These are phyloP conservation scores for Zostera marina DNA, from an alignment of 116 monocot genomes.

Conservation along the genomic window DNA sequence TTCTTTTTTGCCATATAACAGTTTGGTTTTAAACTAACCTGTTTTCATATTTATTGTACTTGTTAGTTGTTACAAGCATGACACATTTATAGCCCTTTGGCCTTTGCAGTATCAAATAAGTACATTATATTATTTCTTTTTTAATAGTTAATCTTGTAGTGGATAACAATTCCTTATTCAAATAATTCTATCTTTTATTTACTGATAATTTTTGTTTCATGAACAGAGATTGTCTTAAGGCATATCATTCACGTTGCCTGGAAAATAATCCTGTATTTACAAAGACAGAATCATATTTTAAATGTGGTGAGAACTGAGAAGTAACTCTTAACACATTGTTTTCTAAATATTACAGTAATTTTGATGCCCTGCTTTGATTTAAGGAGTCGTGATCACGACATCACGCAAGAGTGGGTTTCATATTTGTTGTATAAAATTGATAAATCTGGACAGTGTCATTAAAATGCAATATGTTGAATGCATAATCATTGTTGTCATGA, in stretches of 20 bases:
- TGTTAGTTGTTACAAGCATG: too few species aligned
- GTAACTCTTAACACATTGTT: neutral
- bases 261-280: conserved; percentile 44
- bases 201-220: conserved; percentile 2
- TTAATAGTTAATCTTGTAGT: neutral
- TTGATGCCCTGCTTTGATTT: neutral
- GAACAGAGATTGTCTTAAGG: conserved; percentile 70
- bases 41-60: too few species aligned
- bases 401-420: neutral
- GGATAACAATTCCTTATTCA: neutral
- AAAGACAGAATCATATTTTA: conserved; percentile 35
- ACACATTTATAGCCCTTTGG: too few species aligned
- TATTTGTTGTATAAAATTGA: neutral
- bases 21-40: too few species aligned
- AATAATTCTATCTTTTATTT: neutral
- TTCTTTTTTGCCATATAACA: too few species aligned
- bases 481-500: too few species aligned
- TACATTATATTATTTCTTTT: too few species aligned
- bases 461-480: neutral
- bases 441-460: neutral
- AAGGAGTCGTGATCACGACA: neutral
- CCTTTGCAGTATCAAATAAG: too few species aligned
- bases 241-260: conserved; percentile 65
- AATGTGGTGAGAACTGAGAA: conserved; percentile 56
- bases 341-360: neutral